Evolutionary conservation across 2,329 filamentous ascomycete species (phyloP), one percentile per base, ranked within the genome.

Genomic region (Oidium heveae): DNA sequence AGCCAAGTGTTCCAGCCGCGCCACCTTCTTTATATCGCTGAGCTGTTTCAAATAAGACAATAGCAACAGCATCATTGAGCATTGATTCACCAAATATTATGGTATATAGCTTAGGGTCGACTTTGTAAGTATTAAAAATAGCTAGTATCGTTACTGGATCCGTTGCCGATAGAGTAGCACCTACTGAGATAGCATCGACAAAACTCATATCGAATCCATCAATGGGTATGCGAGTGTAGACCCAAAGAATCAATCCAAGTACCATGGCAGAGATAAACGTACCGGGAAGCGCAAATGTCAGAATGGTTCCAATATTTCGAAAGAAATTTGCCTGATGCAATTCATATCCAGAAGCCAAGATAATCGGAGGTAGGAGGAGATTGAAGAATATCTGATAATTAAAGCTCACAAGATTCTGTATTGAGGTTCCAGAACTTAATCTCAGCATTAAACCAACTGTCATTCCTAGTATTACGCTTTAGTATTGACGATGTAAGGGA

Each of bases 371-470:
- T n/a, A 98, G 83, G 13, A 98, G 78, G 49, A 98, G 77, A 68
- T 98, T 98, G 74, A 98, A 98, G 74, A 98, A 98, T 73, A 96
- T 94, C 66, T 96, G 88, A 67, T 95, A 95, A 71, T 96, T 84
- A 73, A 98, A 98, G 68, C 83, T 94, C 64, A 98, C 87, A 59
- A 86, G 80, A 65, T 85, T 84, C 67, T 88, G 82, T 62, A 98
- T 87, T 58, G 83, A 86, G 58, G 86, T 82, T 60, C 83, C 82
- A 54, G 83, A 81, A 46, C 80, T 85, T 58, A 95, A 71, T 64
- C 91, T 79, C 56, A 98, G 79, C 57, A 94, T 76, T 62, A 98
- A 72, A 6, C 91, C 91, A 57, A 98, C 86, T 56, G 87, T 82
- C 91, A 96, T 96, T 63, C 89, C 89, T 93, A 20, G 13, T 46